These are phyloP conservation scores for Debaryomyces castellii DNA, from an alignment of 805 yeast species.

Conservation along the genomic window DNA sequence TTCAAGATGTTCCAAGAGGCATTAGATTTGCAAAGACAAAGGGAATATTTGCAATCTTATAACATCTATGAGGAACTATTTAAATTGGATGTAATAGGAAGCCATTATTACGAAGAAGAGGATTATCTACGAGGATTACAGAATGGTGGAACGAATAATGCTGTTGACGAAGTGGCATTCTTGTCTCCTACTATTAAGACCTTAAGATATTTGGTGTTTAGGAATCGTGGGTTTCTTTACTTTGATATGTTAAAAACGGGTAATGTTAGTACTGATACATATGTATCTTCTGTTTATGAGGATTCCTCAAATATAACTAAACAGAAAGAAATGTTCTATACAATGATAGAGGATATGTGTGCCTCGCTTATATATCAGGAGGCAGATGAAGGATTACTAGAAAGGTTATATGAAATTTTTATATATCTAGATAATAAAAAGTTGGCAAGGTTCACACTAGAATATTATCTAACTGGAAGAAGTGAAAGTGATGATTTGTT, in stretches of 20 bases:
- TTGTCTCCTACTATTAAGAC: constrained; percentile 70
- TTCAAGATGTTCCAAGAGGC: constrained; percentile 74
- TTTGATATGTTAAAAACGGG: constrained; percentile 37
- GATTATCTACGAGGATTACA: constrained; percentile 38
- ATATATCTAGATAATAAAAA: constrained; percentile 46
- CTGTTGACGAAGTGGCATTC: constrained; percentile 40
- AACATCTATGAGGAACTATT: constrained; percentile 61
- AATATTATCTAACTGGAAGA: constrained; percentile 51
- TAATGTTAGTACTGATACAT: constrained; percentile 3
- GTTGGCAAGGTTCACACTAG: constrained; percentile 56
- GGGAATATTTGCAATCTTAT: constrained; percentile 50
- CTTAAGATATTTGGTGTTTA: constrained; percentile 70
- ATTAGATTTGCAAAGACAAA: constrained; percentile 54
- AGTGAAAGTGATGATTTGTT: constrained; percentile 41
- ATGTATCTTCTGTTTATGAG: constrained; percentile 8
- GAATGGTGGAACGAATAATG: constrained; percentile 31
- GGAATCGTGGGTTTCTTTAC: constrained; percentile 79
- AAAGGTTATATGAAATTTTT: constrained; percentile 51
- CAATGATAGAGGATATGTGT: constrained; percentile 61
- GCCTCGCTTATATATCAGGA: constrained; percentile 67
- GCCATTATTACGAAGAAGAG: constrained; percentile 41
- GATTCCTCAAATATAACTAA: constrained; percentile 13
- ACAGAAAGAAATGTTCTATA: constrained; percentile 36
- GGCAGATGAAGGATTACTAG: constrained; percentile 58
- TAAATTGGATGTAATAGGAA: constrained; percentile 60